Conservation (phyloP, 148 eudicot species). For the Cornus controversa region DNA sequence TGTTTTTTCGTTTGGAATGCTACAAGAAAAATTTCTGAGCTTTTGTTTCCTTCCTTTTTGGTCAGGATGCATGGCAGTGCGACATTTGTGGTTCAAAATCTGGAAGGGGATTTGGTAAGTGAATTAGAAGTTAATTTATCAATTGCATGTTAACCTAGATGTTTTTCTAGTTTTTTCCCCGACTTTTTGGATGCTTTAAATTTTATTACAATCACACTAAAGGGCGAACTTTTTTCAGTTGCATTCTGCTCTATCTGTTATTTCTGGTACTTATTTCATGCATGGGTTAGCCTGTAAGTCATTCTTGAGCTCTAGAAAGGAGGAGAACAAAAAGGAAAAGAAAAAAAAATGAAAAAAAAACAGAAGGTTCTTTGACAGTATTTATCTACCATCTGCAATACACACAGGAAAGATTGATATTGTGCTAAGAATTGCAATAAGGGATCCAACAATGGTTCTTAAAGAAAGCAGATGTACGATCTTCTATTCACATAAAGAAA, state of each 20-base stretch:
- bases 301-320: background rate
- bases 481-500: background rate
- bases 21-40: constrained; percentile 11
- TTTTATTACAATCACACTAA: background rate
- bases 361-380: background rate
- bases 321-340: background rate
- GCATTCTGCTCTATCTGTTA: background rate
- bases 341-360: background rate
- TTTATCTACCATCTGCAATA: too few species aligned
- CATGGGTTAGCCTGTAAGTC: background rate
- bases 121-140: background rate
- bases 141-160: background rate
- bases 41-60: constrained; percentile 8
- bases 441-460: background rate
- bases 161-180: background rate
- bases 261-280: background rate
- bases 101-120: constrained; percentile 94
- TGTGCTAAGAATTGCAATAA: too few species aligned
- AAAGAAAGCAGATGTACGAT: background rate
- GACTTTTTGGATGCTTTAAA: background rate
- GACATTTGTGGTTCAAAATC: constrained; percentile 95
- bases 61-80: constrained; percentile 97
- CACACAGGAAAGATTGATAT: too few species aligned
- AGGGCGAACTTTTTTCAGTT: background rate
- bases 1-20: constrained; percentile 2